These are phyloP conservation scores for Kodamaea jinghongensis DNA, from an alignment of 805 yeast species.

Conservation along the genomic window DNA sequence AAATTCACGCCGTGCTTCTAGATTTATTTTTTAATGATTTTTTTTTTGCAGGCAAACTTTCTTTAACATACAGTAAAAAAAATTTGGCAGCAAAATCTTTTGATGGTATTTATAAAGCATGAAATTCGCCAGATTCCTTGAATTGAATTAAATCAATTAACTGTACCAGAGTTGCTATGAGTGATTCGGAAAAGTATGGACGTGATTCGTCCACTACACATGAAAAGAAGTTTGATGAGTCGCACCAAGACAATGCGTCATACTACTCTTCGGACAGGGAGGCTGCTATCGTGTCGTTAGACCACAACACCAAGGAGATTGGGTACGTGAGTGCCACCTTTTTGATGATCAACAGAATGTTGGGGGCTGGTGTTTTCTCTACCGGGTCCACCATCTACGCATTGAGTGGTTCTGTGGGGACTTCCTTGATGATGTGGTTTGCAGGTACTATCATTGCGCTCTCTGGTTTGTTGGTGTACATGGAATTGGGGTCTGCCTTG, in stretches of 20 bases:
- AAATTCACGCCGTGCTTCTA: too few relatives aligned
- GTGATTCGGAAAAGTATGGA: conserved; percentile 11
- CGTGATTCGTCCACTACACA: conserved; percentile 4
- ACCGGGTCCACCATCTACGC: conserved; percentile 62
- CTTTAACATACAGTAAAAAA: too few relatives aligned
- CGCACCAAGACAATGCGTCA: conserved; percentile 6
- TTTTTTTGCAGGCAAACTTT: too few relatives aligned
- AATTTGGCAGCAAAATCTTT: too few relatives aligned
- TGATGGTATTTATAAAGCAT: too few relatives aligned
- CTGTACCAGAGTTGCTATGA: too few relatives aligned
- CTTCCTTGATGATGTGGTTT: conserved; percentile 69
- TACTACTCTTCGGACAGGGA: conserved; percentile 17
- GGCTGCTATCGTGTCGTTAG: conserved; percentile 34
- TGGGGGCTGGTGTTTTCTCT: conserved; percentile 73
- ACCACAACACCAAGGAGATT: conserved; percentile 43
- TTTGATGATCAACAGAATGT: conserved; percentile 62
- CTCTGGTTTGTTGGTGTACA: conserved; percentile 57
- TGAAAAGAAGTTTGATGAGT: conserved; percentile 7
- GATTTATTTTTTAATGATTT: too few relatives aligned
- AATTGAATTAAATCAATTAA: too few relatives aligned
- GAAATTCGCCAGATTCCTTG: too few relatives aligned
- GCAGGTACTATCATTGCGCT: conserved; percentile 69
- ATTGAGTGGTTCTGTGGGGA: conserved; percentile 67
- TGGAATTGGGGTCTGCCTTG: conserved; percentile 75
- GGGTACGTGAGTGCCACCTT: conserved; percentile 46